Conservation (phyloP, 2,329 filamentous ascomycete genomes). For the Bretziella fagacearum region DNA sequence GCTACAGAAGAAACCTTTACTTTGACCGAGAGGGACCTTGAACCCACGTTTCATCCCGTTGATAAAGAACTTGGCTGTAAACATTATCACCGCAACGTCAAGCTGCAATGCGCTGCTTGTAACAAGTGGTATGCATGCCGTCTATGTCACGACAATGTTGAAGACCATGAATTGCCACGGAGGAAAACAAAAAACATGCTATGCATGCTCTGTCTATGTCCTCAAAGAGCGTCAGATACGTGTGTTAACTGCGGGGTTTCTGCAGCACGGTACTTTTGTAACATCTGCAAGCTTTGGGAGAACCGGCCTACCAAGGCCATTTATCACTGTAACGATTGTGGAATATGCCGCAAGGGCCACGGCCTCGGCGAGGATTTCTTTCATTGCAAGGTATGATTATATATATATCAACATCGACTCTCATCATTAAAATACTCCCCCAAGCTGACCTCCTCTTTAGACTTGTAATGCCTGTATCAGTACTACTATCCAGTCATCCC, state of each 20-base stretch:
- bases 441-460: constrained; percentile 27
- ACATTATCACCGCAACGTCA: constrained; percentile 92
- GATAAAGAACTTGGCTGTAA: constrained; percentile 51
- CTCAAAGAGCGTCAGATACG: constrained; percentile 63
- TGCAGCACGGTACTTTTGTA: constrained; percentile 81
- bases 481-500: constrained; percentile 65
- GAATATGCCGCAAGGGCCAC: constrained; percentile 79
- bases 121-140: constrained; percentile 87
- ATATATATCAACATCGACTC: neutral
- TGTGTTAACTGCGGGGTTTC: constrained; percentile 62
- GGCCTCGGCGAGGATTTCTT: constrained; percentile 94
- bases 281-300: constrained; percentile 93
- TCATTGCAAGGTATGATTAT: constrained; percentile 68
- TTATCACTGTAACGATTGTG: constrained; percentile 92
- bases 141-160: constrained; percentile 74
- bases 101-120: constrained; percentile 83
- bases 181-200: constrained; percentile 87
- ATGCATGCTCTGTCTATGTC: constrained; percentile 83
- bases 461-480: constrained; percentile 89
- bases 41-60: constrained; percentile 37
- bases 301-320: constrained; percentile 80
- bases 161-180: constrained; percentile 64
- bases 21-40: constrained; percentile 43
- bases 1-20: constrained; percentile 27
- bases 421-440: neutral